Conservation (phyloP, 768 basidiomycete species). For the Mycena floridula region DNA sequence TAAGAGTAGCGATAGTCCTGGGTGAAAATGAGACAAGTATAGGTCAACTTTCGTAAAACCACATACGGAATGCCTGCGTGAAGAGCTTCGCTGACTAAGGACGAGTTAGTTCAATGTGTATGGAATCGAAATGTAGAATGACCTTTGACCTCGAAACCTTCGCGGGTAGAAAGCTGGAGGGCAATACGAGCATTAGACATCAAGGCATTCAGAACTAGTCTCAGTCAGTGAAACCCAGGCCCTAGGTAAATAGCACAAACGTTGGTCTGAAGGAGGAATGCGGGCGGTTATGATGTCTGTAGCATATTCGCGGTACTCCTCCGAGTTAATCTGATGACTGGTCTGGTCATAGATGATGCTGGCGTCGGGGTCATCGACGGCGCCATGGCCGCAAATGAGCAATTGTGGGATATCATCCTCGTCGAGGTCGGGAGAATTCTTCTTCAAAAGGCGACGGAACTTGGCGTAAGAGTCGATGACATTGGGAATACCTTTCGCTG, state of each 20-base stretch:
- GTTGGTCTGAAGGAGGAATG: slow-evolving; percentile 77
- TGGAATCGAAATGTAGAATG: too few species aligned
- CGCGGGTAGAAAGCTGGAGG: slow-evolving; percentile 86
- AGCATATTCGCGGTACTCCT: slow-evolving; percentile 45
- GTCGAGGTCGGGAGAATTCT: slow-evolving; percentile 32
- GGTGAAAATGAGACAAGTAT: too few species aligned
- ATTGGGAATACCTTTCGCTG: slow-evolving; percentile 64
- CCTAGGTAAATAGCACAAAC: slow-evolving; percentile 49
- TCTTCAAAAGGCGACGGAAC: slow-evolving; percentile 63
- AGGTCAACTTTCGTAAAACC: background rate
- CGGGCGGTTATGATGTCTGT: slow-evolving; percentile 74
- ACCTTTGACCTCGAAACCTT: slow-evolving; percentile 97
- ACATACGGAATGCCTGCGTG: slow-evolving; percentile 79
- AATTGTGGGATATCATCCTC: slow-evolving; percentile 65
- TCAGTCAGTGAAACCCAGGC: too few species aligned
- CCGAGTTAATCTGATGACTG: slow-evolving; percentile 50
- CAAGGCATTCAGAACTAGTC: slow-evolving; percentile 79
- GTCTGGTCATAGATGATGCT: slow-evolving; percentile 85
- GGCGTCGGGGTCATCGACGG: slow-evolving; percentile 93
- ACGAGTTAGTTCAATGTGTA: too few species aligned
- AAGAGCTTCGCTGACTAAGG: slow-evolving; percentile 93
- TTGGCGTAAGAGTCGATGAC: slow-evolving; percentile 85
- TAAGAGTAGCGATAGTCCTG: slow-evolving; percentile 72
- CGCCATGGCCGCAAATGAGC: slow-evolving; percentile 84
- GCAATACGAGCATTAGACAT: slow-evolving; percentile 88